Evolutionary conservation across 83 land plant genomes (phyloP), one percentile per base, ranked within the genome.

Genomic region (Picea abies): DNA sequence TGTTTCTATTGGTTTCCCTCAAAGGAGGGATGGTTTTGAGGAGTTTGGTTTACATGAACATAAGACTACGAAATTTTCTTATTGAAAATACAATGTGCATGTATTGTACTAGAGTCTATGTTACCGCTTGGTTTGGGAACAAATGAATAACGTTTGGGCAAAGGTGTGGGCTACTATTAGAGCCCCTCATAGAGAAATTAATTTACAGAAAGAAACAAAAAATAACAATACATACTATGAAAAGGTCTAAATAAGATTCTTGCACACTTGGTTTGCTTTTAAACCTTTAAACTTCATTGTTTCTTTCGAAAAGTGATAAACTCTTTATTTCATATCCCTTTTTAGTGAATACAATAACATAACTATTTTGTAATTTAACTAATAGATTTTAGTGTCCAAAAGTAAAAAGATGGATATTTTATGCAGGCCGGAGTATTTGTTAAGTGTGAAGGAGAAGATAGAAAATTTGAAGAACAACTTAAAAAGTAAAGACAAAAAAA

Each of bases 361-460:
- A 37, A 72, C 14, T 17, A 39, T 41, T 19, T 10, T 72, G 52
- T 47, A 2, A 47, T 37, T 16, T 37, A 41, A 41, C 15, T 41
- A 19, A 72, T 72, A 19, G 22, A 17, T 37, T 72, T 72, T 22
- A 72, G 14, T 41, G 76, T n/a, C 11, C 11, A 72, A n/a, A 5
- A 72, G 22, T 72, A 58, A 47, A 17, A 29, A 20, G 11, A 25
- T 52, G 47, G 11, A 29, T 78, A 26, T 26, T 85, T 49, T 82
- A 58, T 85, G 87, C 94, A 97, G 98, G 94, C 96, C 25, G 89
- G 90, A 56, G 84, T 88, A 66, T 95, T 95, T 86, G 87, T 97
- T 32, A 97, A n/a, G n/a, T n/a, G n/a, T n/a, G n/a, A 89, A 90
- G 84, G 94, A 97, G 41, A 92, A 92, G 79, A 94, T 97, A 82